phyloP scores from a whole-genome alignment of 2,329 filamentous ascomycete genomes.

The Pseudocercospora fijiensis region DNA sequence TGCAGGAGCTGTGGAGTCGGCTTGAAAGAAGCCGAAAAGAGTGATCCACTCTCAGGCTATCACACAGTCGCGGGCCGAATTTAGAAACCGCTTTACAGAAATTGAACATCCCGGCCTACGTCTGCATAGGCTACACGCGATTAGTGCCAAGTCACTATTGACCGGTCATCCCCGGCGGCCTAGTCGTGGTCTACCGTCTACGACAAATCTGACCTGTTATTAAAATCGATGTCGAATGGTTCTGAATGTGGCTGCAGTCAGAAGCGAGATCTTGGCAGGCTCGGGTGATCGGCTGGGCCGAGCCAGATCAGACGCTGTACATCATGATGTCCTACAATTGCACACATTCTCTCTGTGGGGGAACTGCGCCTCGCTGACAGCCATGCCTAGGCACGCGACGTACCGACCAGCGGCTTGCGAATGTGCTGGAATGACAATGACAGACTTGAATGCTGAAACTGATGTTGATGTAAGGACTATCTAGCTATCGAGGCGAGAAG shows the following conservation, averaged over 20 bases:
- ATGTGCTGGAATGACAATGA: background rate
- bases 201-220: too few relatives aligned
- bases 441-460: too few relatives aligned
- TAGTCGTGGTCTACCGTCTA: too few relatives aligned
- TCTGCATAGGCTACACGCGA: background rate
- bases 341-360: background rate
- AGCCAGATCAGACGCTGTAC: too few relatives aligned
- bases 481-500: too few relatives aligned
- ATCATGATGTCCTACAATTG: too few relatives aligned
- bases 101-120: conserved; percentile 3
- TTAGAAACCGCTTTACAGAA: conserved; percentile 1
- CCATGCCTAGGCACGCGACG: background rate
- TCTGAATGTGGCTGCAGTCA: background rate
- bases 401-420: background rate
- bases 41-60: conserved; percentile 2
- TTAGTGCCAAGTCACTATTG: background rate
- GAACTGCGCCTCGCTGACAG: background rate
- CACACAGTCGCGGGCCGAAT: conserved; percentile 3
- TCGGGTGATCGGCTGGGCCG: background rate
- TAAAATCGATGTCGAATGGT: background rate
- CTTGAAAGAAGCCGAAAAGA: background rate
- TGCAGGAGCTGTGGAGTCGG: background rate
- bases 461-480: too few relatives aligned
- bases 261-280: background rate
- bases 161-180: too few relatives aligned